Evolutionary conservation across 768 basidiomycete species (phyloP).

Genomic region (Galerina marginata): DNA sequence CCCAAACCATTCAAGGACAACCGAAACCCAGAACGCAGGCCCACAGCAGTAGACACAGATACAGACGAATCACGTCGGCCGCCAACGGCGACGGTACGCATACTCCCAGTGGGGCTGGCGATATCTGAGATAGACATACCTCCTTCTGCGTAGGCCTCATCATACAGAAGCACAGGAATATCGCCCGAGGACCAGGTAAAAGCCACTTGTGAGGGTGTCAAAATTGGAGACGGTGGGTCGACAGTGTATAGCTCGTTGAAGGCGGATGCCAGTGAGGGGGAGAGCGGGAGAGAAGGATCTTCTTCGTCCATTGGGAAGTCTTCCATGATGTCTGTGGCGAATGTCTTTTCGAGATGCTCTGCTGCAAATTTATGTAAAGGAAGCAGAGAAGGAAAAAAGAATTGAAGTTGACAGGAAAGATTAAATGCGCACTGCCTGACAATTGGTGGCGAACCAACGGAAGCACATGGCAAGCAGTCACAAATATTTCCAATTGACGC

Average conservation of each 20-base stretch:
- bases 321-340: slow-evolving; percentile 9
- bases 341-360: neutral
- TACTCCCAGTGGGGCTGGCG: too few species aligned
- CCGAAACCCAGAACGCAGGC: too few species aligned
- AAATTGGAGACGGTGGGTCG: slow-evolving; percentile 51
- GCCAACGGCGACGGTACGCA: too few species aligned
- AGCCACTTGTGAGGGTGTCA: slow-evolving; percentile 42
- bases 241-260: slow-evolving; percentile 44
- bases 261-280: slow-evolving; percentile 43
- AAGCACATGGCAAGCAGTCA: slow-evolving; percentile 8
- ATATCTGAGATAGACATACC: neutral
- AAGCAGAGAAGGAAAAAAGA: neutral
- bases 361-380: neutral
- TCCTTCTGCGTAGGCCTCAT: slow-evolving; percentile 28
- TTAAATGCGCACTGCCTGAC: neutral
- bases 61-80: too few species aligned
- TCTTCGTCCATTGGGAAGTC: slow-evolving; percentile 26
- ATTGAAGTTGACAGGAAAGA: neutral
- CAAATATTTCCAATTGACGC: neutral
- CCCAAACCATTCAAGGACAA: too few species aligned
- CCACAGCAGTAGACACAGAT: too few species aligned
- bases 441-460: neutral
- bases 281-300: slow-evolving; percentile 29
- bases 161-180: slow-evolving; percentile 57
- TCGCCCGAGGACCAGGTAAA: slow-evolving; percentile 48